phyloP scores from a whole-genome alignment of 1,284 basidiomycete species.

The Ustilago lituana region DNA sequence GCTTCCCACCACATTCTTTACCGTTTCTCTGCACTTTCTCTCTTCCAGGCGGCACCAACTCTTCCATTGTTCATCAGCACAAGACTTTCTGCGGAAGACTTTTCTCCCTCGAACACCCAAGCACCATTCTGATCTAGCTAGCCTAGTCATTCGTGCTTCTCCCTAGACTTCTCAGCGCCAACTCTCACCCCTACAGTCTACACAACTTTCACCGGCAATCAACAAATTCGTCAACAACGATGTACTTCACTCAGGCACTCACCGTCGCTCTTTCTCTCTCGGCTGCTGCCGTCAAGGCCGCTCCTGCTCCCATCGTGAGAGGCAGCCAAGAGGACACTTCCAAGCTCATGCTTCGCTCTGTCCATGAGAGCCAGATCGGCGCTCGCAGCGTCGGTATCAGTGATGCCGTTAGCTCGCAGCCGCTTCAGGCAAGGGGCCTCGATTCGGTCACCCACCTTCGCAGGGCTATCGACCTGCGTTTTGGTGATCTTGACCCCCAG shows the following conservation, averaged over 20 bases:
- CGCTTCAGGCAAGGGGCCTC: constrained; percentile 34
- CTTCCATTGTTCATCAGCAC: constrained; percentile 1
- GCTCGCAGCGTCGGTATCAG: constrained; percentile 15
- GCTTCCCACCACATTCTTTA: background rate
- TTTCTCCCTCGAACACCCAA: constrained; percentile 2
- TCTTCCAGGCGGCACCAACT: background rate
- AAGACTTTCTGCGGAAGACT: constrained; percentile 41
- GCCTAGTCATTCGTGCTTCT: constrained; percentile 28
- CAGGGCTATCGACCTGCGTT: constrained; percentile 36
- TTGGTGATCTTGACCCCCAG: constrained; percentile 30
- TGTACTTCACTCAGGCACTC: constrained; percentile 53
- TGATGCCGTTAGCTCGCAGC: constrained; percentile 25
- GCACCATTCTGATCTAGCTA: constrained; percentile 27
- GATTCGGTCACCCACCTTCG: constrained; percentile 29
- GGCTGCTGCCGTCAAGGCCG: constrained; percentile 42
- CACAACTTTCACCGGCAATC: background rate
- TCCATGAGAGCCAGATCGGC: constrained; percentile 23
- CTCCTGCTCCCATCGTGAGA: constrained; percentile 22
- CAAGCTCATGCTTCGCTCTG: constrained; percentile 25
- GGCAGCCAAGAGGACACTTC: constrained; percentile 9
- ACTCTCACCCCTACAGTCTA: constrained; percentile 1
- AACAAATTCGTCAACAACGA: constrained; percentile 9
- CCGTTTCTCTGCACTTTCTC: constrained; percentile 14
- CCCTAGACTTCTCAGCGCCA: background rate
- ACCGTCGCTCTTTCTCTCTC: constrained; percentile 48